Percentiles rank a stretch among this genome's conserved stretches.
phyloP scores from a whole-genome alignment of 768 basidiomycete species.

The Leccinum variicolor region DNA sequence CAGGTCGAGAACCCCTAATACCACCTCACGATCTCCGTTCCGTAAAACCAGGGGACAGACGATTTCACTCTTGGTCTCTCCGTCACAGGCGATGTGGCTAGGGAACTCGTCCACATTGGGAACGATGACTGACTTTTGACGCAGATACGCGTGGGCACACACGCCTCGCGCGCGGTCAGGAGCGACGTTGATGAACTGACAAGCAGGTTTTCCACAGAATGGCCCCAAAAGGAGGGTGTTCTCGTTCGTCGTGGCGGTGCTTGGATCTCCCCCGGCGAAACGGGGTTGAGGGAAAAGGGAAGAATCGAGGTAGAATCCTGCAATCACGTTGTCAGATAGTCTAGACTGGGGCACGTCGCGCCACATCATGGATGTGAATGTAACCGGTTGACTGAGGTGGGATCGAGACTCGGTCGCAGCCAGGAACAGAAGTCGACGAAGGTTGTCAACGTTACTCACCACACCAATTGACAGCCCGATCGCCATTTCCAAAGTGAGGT shows the following conservation, averaged over 20 bases:
- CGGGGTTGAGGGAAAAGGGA: constrained; percentile 54
- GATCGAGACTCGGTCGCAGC: background rate
- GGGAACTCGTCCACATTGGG: constrained; percentile 76
- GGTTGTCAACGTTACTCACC: constrained; percentile 53
- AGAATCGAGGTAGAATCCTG: constrained; percentile 85
- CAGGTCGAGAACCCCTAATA: constrained; percentile 73
- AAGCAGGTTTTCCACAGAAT: constrained; percentile 90
- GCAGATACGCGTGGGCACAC: constrained; percentile 75
- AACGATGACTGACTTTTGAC: constrained; percentile 59
- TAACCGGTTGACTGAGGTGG: background rate
- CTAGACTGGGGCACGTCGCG: background rate
- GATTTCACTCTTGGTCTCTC: constrained; percentile 85
- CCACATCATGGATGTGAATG: background rate
- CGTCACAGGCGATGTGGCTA: constrained; percentile 94
- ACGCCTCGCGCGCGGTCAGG: constrained; percentile 66
- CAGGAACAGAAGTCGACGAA: background rate
- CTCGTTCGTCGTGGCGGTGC: constrained; percentile 7
- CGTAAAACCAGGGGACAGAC: constrained; percentile 69
- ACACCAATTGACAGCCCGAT: constrained; percentile 87
- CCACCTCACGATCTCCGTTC: constrained; percentile 28
- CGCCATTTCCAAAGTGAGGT: constrained; percentile 55
- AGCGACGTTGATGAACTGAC: constrained; percentile 69
- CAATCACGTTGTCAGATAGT: constrained; percentile 18
- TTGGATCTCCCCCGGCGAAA: constrained; percentile 14
- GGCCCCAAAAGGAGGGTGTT: constrained; percentile 64